phyloP scores from a whole-genome alignment of 768 basidiomycete species.

The Auriscalpium orientale region DNA sequence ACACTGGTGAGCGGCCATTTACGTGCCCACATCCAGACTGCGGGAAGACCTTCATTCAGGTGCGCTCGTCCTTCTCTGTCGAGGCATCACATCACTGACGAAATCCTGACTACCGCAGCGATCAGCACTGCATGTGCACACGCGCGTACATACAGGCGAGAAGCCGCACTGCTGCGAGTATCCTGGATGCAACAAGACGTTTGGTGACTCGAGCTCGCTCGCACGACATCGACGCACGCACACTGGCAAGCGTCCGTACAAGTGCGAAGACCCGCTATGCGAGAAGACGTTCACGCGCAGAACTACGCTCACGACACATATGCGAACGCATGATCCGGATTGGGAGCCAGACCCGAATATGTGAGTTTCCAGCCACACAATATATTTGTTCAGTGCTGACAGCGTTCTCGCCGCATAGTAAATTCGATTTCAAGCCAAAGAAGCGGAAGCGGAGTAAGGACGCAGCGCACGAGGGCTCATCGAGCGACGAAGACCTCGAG shows the following conservation, averaged over 20 bases:
- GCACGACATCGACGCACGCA: constrained; percentile 88
- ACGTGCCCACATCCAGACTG: constrained; percentile 64
- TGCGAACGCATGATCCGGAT: constrained; percentile 78
- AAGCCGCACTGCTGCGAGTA: constrained; percentile 90
- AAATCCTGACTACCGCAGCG: constrained; percentile 38
- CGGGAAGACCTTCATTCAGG: constrained; percentile 91
- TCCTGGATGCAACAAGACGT: constrained; percentile 79
- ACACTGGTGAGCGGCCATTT: constrained; percentile 86
- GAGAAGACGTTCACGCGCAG: constrained; percentile 85
- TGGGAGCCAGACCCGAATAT: constrained; percentile 82
- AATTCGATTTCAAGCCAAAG: constrained; percentile 75
- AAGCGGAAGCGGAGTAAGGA: constrained; percentile 40
- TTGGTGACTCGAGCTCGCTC: constrained; percentile 86
- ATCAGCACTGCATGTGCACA: constrained; percentile 84
- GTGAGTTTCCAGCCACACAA: constrained; percentile 36
- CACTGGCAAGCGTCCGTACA: constrained; percentile 81
- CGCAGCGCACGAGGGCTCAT: constrained; percentile 23
- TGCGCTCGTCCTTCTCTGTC: constrained; percentile 23
- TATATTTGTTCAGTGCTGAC: not conserved
- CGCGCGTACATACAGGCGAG: constrained; percentile 87
- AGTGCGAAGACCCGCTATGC: constrained; percentile 75
- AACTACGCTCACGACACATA: constrained; percentile 79
- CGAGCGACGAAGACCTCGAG: constrained; percentile 53
- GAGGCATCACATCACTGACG: constrained; percentile 8
- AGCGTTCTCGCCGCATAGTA: constrained; percentile 32